phyloP scores from a whole-genome alignment of 2,329 filamentous ascomycete species.

The Colletotrichum limetticola region DNA sequence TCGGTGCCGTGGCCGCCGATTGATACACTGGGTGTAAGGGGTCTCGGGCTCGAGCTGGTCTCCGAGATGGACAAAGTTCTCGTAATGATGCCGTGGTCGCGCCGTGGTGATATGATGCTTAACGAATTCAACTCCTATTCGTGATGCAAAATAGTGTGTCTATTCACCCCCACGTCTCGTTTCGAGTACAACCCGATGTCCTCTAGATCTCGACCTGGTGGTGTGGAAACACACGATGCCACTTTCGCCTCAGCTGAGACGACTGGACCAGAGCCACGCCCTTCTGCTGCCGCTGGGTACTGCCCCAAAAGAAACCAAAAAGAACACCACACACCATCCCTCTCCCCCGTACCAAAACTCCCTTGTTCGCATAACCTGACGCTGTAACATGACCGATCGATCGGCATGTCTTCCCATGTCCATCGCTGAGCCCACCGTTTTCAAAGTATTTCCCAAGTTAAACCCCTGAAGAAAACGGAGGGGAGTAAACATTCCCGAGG shows the following conservation, averaged over 20 bases:
- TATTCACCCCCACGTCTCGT: constrained; percentile 9
- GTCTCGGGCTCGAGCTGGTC: constrained; percentile 1
- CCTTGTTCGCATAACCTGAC: constrained; percentile 22
- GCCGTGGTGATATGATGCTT: constrained; percentile 20
- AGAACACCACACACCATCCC: constrained; percentile 1
- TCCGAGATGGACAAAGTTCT: constrained; percentile 12
- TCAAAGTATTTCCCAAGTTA: constrained; percentile 10
- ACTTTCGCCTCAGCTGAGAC: neutral
- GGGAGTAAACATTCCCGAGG: neutral
- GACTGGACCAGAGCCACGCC: constrained; percentile 3
- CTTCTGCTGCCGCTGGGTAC: neutral
- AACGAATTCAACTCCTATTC: constrained; percentile 8
- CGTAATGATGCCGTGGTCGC: constrained; percentile 3
- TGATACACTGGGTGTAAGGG: neutral
- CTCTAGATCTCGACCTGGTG: constrained; percentile 5
- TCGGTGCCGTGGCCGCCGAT: neutral
- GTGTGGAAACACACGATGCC: constrained; percentile 8
- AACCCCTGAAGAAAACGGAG: constrained; percentile 18
- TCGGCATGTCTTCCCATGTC: constrained; percentile 14
- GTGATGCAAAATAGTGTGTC: constrained; percentile 8
- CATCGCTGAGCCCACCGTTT: constrained; percentile 24
- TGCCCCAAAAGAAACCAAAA: neutral
- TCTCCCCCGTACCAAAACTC: constrained; percentile 29
- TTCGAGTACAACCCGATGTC: constrained; percentile 13
- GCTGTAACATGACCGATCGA: constrained; percentile 21